Evolutionary conservation across 352 stramenopile genomes (phyloP).

Genomic region (Phytopythium aichiense): DNA sequence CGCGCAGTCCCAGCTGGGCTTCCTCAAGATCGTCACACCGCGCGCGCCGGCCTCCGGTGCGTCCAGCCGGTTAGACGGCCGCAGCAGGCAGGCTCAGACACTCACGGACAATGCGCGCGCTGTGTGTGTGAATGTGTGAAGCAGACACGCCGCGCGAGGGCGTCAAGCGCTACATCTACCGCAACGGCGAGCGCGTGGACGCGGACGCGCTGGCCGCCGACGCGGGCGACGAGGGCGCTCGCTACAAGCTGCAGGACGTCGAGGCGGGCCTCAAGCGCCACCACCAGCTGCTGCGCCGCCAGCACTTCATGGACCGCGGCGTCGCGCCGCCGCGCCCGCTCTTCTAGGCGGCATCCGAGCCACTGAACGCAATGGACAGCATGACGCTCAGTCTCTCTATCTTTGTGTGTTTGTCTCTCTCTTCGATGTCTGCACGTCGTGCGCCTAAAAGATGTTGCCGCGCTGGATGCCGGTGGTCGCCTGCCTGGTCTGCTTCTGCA

Average conservation of each 20-base stretch:
- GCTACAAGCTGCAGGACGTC: conserved; percentile 71
- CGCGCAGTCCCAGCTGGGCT: conserved; percentile 78
- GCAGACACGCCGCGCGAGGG: conserved; percentile 32
- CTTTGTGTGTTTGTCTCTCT: background rate
- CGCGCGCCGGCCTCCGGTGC: conserved; percentile 41
- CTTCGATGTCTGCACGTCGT: too few relatives aligned
- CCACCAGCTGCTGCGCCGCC: conserved; percentile 69
- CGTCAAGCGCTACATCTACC: conserved; percentile 80
- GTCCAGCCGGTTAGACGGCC: conserved; percentile 1
- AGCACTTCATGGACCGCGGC: conserved; percentile 87
- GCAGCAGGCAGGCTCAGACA: background rate
- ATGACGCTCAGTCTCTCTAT: background rate
- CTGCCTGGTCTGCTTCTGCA: conserved; percentile 69
- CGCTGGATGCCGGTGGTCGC: conserved; percentile 35
- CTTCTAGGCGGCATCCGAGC: conserved; percentile 15
- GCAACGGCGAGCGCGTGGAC: conserved; percentile 71
- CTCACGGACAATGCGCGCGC: conserved; percentile 1
- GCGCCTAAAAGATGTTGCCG: conserved; percentile 34
- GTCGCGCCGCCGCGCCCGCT: conserved; percentile 33
- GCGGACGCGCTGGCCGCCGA: conserved; percentile 29
- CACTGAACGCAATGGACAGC: background rate
- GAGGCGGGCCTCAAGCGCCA: conserved; percentile 67
- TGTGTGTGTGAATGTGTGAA: background rate
- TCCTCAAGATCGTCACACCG: conserved; percentile 85
- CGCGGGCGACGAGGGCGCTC: conserved; percentile 50